Evolutionary conservation across 1,284 basidiomycete genomes (phyloP).

Genomic region (Malassezia cuniculi): DNA sequence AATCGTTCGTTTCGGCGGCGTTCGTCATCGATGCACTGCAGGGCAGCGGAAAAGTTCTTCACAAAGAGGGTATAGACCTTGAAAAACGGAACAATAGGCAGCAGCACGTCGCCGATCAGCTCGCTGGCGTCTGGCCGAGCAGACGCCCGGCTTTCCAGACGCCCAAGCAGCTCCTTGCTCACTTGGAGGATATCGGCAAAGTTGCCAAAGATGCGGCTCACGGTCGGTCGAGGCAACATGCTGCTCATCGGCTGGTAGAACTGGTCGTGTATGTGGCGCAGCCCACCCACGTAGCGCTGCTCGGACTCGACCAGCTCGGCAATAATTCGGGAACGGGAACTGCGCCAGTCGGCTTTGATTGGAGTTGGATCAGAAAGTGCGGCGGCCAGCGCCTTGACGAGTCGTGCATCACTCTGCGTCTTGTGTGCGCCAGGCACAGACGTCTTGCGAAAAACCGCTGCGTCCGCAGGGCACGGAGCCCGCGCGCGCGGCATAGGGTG

Average conservation of each 20-base stretch:
- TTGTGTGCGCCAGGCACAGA: too few species aligned
- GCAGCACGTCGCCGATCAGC: conserved; percentile 36
- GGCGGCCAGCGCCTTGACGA: too few species aligned
- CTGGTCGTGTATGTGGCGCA: conserved; percentile 25
- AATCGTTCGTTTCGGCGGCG: conserved; percentile 32
- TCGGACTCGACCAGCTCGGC: conserved; percentile 41
- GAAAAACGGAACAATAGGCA: conserved; percentile 41
- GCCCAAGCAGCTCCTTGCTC: conserved; percentile 62
- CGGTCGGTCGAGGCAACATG: conserved; percentile 56
- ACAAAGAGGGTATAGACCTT: conserved; percentile 44
- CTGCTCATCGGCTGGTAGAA: conserved; percentile 47
- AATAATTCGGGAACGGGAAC: not conserved
- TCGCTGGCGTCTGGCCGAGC: conserved; percentile 51
- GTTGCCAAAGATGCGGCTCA: conserved; percentile 70
- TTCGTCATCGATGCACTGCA: conserved; percentile 37
- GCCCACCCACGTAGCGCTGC: conserved; percentile 29
- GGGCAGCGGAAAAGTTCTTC: conserved; percentile 40
- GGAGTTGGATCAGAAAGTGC: conserved; percentile 5
- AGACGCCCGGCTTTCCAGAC: conserved; percentile 49
- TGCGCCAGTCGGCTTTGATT: not conserved
- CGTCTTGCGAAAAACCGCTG: too few species aligned
- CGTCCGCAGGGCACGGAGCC: too few species aligned
- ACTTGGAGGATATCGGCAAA: conserved; percentile 83
- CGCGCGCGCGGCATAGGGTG: too few species aligned
- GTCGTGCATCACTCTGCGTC: too few species aligned